Evolutionary conservation across 257 asterid species (phyloP).

Genomic region (Eucommia ulmoides): DNA sequence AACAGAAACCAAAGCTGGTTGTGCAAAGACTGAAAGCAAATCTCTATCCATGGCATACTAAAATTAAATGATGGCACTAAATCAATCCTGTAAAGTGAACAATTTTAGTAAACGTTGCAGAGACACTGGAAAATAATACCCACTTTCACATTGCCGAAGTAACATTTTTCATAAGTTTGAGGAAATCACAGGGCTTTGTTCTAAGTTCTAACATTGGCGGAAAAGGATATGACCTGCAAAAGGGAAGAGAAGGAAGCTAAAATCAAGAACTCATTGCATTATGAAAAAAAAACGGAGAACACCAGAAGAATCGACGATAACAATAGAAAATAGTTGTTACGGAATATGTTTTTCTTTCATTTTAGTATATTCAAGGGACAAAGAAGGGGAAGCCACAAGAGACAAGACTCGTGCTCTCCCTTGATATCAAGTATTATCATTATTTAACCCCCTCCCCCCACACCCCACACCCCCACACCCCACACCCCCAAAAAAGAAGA

Average conservation of each 20-base stretch:
- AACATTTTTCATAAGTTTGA: slow-evolving; percentile 2
- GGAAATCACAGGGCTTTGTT: too few species aligned
- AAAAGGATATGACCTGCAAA: slow-evolving; percentile 96
- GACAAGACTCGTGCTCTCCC: neutral
- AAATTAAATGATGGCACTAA: neutral
- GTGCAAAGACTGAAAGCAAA: too few species aligned
- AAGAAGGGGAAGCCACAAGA: neutral
- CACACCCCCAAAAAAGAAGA: too few species aligned
- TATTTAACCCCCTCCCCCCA: too few species aligned
- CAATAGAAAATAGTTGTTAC: neutral
- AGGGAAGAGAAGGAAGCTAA: neutral
- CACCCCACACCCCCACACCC: too few species aligned
- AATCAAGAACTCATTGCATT: neutral
- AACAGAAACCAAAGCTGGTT: too few species aligned
- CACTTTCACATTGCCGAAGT: neutral
- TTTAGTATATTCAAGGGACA: neutral
- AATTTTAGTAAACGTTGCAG: neutral
- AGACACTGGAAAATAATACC: neutral
- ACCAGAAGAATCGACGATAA: neutral
- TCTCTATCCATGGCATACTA: too few species aligned
- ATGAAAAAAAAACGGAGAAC: neutral
- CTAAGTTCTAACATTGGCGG: too few species aligned
- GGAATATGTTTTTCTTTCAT: neutral
- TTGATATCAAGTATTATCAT: too few species aligned
- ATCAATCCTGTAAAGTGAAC: neutral